phyloP scores from a whole-genome alignment of 164 flowering plant species.

The Protea cynaroides region DNA sequence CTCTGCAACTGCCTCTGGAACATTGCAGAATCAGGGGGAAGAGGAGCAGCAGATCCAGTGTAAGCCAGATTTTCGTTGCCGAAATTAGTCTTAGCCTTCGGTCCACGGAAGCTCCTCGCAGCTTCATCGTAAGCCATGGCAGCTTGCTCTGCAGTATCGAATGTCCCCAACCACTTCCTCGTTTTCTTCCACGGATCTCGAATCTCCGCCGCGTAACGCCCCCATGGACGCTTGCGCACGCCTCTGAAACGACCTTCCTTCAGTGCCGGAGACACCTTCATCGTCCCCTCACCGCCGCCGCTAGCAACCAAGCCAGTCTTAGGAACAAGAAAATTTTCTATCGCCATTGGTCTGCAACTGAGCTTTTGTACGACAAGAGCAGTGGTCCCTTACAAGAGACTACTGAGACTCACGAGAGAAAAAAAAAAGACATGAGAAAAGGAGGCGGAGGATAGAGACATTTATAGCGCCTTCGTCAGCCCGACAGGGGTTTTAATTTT shows the following conservation, averaged over 20 bases:
- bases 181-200: slow-evolving; percentile 58
- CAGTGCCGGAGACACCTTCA: slow-evolving; percentile 2
- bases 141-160: slow-evolving; percentile 49
- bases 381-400: no score
- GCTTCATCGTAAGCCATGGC: slow-evolving; percentile 49
- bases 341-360: slow-evolving; percentile 23
- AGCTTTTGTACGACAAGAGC: no score
- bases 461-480: slow-evolving; percentile 31
- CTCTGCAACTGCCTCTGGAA: slow-evolving; percentile 11
- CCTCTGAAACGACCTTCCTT: slow-evolving; percentile 39
- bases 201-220: slow-evolving; percentile 51
- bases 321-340: slow-evolving; percentile 27
- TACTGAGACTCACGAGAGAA: no score
- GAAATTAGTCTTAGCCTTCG: slow-evolving; percentile 56
- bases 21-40: not conserved
- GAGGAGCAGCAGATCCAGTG: not conserved
- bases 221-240: slow-evolving; percentile 52
- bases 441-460: not conserved
- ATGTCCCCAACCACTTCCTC: slow-evolving; percentile 49
- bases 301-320: slow-evolving; percentile 4
- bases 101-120: slow-evolving; percentile 39
- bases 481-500: slow-evolving; percentile 27
- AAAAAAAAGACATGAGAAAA: not conserved
- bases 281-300: slow-evolving; percentile 3
- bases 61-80: slow-evolving; percentile 10